Evolutionary conservation across 2,329 filamentous ascomycete genomes (phyloP), one percentile per base, ranked within the genome.

Genomic region (Coleophoma crateriformis): DNA sequence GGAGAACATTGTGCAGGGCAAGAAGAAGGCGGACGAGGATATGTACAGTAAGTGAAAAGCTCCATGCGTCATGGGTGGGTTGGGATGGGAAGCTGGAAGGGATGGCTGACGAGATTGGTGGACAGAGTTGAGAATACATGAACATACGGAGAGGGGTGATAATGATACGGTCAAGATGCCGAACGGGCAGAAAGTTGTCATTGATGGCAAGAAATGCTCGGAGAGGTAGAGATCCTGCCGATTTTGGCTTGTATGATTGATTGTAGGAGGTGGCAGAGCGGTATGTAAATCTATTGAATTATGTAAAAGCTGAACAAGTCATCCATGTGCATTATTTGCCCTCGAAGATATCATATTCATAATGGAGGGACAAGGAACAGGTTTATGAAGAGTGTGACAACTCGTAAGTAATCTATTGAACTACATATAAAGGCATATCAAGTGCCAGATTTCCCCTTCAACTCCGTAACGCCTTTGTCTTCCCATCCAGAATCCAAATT

Each of bases 1-100:
- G 57, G 76, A 88, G 64, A 97, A 97, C 61, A 75, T 99, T 3
- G 91, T 99, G 3, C 94, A 99, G 67, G 94, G 92, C 7, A 72
- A 78, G 58, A 70, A 72, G 50, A 66, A 72, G 1, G 68, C 66
- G 11, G 61, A 64, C 8, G 27, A 27, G n/a, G 64, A 79, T 50
- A 74, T 66, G 40, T 89, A 84, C 59, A 79, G 86, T 88, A 71
- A 50, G 84, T 74, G 27, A 27, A 27, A 2, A 27, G 27, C 27
- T 7, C 27, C 27, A 27, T 27, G 5, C 27, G 8, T 27, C 27
- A 7, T 7, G 8, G 34, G 39, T 19, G 2, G 22, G 38, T 7
- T 39, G 46, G 19, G 7, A 3, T 14, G 32, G 27, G 40, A 38
- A 19, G 14, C 14, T 17, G 45, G 1, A 8, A 12, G 38, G 7